A percentile compares a stretch with the other conserved stretches of the same genome.
phyloP scores from a whole-genome alignment of 768 basidiomycete species.

The Naganishia vaughanmartiniae region DNA sequence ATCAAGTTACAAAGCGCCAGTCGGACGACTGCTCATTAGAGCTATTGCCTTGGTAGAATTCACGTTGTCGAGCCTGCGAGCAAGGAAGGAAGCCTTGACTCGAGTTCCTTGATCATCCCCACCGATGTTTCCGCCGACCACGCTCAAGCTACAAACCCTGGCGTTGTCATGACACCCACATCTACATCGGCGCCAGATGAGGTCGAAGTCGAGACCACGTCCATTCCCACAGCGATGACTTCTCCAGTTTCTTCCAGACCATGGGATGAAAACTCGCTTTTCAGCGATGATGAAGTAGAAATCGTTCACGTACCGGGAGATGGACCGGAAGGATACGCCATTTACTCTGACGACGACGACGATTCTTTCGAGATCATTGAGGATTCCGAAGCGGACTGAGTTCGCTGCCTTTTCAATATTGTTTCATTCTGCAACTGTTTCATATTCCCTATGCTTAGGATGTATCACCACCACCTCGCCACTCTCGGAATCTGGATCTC shows the following conservation, averaged over 20 bases:
- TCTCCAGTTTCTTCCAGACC: conserved; percentile 16
- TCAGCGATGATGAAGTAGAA: conserved; percentile 24
- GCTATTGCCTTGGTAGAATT: conserved; percentile 31
- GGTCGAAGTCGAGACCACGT: background rate
- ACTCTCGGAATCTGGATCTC: background rate
- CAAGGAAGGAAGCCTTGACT: conserved; percentile 33
- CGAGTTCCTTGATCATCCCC: conserved; percentile 47
- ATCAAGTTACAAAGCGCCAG: background rate
- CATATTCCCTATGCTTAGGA: background rate
- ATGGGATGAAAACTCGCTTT: conserved; percentile 21
- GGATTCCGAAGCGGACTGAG: conserved; percentile 23
- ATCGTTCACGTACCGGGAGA: conserved; percentile 2
- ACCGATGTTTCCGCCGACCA: conserved; percentile 22
- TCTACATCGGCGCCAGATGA: background rate
- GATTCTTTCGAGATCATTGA: conserved; percentile 24
- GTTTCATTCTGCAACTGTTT: background rate
- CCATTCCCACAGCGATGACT: conserved; percentile 8
- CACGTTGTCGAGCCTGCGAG: conserved; percentile 33
- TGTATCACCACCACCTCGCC: background rate
- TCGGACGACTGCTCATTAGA: background rate
- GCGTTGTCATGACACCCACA: background rate
- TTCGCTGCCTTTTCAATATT: background rate
- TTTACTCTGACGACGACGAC: conserved; percentile 15
- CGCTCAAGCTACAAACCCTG: background rate
- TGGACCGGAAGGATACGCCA: conserved; percentile 1